Conservation (phyloP, 2,329 filamentous ascomycete genomes). For the Hansfordia pulvinata region DNA sequence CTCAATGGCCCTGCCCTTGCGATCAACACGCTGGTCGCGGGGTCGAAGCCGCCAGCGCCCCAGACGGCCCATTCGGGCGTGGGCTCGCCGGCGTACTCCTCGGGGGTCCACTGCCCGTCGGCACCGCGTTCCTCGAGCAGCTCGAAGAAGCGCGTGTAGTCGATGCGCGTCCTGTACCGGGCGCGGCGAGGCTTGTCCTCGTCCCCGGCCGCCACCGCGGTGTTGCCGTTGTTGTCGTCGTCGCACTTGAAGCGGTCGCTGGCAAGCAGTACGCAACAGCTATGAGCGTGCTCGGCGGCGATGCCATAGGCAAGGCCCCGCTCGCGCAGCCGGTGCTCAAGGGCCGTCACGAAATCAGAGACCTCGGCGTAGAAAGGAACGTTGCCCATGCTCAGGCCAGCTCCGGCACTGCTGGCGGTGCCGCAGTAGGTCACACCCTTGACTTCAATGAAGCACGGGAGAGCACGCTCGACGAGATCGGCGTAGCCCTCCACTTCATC, state of each 20-base stretch:
- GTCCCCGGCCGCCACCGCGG: too few species aligned
- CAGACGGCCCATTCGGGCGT: conserved; percentile 92
- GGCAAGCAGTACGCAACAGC: conserved; percentile 80
- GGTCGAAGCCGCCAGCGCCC: conserved; percentile 92
- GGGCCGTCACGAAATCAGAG: conserved; percentile 62
- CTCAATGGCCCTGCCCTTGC: conserved; percentile 62
- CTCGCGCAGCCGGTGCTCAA: conserved; percentile 54
- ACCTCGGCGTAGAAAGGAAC: conserved; percentile 95
- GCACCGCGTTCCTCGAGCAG: conserved; percentile 56
- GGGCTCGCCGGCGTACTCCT: conserved; percentile 77
- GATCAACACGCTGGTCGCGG: conserved; percentile 75
- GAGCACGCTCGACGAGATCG: conserved; percentile 68
- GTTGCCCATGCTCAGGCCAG: conserved; percentile 90
- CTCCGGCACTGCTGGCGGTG: conserved; percentile 69
- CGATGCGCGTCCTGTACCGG: conserved; percentile 83
- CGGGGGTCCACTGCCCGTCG: conserved; percentile 62
- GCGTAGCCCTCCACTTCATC: conserved; percentile 88
- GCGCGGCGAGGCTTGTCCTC: too few species aligned
- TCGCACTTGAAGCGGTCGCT: conserved; percentile 65
- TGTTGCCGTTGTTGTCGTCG: too few species aligned
- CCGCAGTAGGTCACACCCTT: conserved; percentile 97
- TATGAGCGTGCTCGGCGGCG: conserved; percentile 88
- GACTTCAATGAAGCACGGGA: conserved; percentile 88
- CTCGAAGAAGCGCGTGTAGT: conserved; percentile 81
- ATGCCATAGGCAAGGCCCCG: conserved; percentile 77